A percentile compares a stretch with the other conserved stretches of the same genome.
Conservation (phyloP, 164 flowering plant genomes). For the Macadamia tetraphylla region DNA sequence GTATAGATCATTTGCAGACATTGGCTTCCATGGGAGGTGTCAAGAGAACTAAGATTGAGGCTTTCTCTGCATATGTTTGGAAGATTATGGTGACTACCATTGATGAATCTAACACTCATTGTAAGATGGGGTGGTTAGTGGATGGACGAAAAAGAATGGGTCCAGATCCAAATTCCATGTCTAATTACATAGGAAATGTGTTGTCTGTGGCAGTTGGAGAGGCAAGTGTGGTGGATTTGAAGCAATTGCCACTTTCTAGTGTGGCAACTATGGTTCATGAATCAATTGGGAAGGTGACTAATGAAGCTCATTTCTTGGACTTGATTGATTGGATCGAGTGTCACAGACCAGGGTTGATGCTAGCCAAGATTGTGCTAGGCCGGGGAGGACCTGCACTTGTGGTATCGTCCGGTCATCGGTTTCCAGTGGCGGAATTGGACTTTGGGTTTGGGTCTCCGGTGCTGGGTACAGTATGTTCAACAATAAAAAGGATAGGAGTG, state of each 20-base stretch:
- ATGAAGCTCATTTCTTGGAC: conserved; percentile 38
- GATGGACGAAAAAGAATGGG: conserved; percentile 37
- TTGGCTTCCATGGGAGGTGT: conserved; percentile 20
- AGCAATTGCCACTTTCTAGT: conserved; percentile 22
- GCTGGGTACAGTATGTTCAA: conserved; percentile 42
- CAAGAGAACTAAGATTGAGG: conserved; percentile 48
- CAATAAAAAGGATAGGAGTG: conserved; percentile 40
- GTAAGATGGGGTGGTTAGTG: conserved; percentile 57
- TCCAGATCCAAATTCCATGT: conserved; percentile 12
- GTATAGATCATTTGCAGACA: conserved; percentile 29
- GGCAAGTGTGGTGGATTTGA: conserved; percentile 26
- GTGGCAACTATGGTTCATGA: conserved; percentile 24
- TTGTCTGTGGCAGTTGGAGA: conserved; percentile 44
- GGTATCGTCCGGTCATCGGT: conserved; percentile 40
- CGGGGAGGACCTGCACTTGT: conserved; percentile 39
- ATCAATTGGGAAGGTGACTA: conserved; percentile 31
- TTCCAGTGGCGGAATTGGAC: conserved; percentile 44
- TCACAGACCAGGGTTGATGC: conserved; percentile 51
- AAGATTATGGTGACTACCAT: conserved; percentile 34
- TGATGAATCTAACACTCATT: conserved; percentile 14
- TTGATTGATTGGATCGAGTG: conserved; percentile 52
- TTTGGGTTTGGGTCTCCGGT: conserved; percentile 47
- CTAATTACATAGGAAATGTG: conserved; percentile 46
- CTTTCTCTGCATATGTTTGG: conserved; percentile 58
- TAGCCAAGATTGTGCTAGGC: conserved; percentile 34